These are phyloP conservation scores for Leishmania braziliensis DNA, from an alignment of 208 protist species.

Conservation along the genomic window DNA sequence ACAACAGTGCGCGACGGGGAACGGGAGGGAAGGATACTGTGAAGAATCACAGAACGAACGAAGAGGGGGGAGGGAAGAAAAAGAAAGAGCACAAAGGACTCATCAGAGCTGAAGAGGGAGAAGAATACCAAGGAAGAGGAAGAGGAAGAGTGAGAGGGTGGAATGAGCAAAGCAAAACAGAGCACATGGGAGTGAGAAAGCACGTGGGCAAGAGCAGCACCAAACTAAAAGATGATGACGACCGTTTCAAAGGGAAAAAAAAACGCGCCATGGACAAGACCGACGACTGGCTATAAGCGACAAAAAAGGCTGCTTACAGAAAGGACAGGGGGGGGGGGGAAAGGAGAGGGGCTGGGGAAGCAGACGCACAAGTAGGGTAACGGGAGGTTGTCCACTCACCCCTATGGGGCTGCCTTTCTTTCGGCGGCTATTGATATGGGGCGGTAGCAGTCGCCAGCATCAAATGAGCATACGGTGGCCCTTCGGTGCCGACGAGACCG, in stretches of 20 bases:
- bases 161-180: background rate
- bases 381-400: background rate
- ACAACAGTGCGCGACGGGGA: background rate
- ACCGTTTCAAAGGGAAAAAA: too few relatives aligned
- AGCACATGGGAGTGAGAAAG: background rate
- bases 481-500: slow-evolving; percentile 29
- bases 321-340: background rate
- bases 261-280: too few relatives aligned
- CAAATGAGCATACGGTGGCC: slow-evolving; percentile 71
- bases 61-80: slow-evolving; percentile 16
- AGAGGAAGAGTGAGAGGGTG: background rate
- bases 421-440: background rate
- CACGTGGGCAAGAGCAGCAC: background rate
- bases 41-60: background rate
- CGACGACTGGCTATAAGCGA: too few relatives aligned
- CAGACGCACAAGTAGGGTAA: too few relatives aligned
- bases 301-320: too few relatives aligned
- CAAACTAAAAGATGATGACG: too few relatives aligned
- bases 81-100: slow-evolving; percentile 2
- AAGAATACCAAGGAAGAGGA: background rate
- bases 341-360: background rate
- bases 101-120: background rate
- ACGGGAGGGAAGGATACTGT: background rate
- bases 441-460: background rate
- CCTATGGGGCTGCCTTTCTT: background rate